Evolutionary conservation across 208 protist species (phyloP).

Genomic region (Leptomonas seymouri): DNA sequence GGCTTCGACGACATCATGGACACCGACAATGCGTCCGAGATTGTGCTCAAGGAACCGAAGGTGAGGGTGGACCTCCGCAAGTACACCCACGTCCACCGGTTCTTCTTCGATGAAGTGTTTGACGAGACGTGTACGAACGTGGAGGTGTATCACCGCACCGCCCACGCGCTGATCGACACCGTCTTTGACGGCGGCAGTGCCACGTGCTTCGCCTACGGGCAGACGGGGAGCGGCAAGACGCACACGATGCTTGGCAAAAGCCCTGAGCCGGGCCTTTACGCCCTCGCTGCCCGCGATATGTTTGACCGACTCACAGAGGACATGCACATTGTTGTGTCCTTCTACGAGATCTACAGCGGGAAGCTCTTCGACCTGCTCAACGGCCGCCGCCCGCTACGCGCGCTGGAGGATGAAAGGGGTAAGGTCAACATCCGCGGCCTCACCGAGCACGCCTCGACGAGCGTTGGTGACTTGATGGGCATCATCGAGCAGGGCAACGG

Average conservation of each 20-base stretch:
- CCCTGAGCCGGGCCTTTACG: slow-evolving; percentile 68
- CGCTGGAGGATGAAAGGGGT: slow-evolving; percentile 67
- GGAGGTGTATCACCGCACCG: slow-evolving; percentile 90
- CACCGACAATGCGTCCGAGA: slow-evolving; percentile 59
- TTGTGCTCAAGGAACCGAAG: slow-evolving; percentile 87
- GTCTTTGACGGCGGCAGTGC: slow-evolving; percentile 70
- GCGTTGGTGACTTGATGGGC: slow-evolving; percentile 58
- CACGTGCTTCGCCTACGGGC: slow-evolving; percentile 91
- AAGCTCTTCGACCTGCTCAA: slow-evolving; percentile 83
- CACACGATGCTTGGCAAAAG: slow-evolving; percentile 89
- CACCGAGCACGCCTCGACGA: slow-evolving; percentile 48
- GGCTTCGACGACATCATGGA: slow-evolving; percentile 85
- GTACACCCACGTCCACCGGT: slow-evolving; percentile 96
- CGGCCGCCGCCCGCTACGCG: slow-evolving; percentile 57
- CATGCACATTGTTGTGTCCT: slow-evolving; percentile 49
- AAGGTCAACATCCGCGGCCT: slow-evolving; percentile 74
- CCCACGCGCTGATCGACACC: slow-evolving; percentile 61
- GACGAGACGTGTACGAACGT: slow-evolving; percentile 88
- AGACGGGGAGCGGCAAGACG: slow-evolving; percentile 93
- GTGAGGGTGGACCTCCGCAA: slow-evolving; percentile 95
- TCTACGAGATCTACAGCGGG: slow-evolving; percentile 89
- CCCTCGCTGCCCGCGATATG: slow-evolving; percentile 68
- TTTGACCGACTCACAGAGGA: slow-evolving; percentile 58
- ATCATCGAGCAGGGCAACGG: slow-evolving; percentile 87
- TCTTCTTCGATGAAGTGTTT: slow-evolving; percentile 96